These are phyloP conservation scores for Cystofilobasidium bisporidii DNA, from an alignment of 768 basidiomycete species.

Conservation along the genomic window DNA sequence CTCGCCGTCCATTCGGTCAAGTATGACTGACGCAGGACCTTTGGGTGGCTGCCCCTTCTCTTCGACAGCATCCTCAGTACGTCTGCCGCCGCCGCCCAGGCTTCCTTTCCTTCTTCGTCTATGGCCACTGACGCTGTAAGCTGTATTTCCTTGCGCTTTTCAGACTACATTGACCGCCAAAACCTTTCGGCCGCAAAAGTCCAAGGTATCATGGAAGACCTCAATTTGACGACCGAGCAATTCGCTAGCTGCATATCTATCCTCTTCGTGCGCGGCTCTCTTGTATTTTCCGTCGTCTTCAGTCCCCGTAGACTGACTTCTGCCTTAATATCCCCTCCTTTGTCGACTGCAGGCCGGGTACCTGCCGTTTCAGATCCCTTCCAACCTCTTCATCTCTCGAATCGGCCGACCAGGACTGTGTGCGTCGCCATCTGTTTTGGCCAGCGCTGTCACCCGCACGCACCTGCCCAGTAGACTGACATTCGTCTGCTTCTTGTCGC, in stretches of 20 bases:
- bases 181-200: slow-evolving; percentile 15
- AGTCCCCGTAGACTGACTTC: no score
- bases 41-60: no score
- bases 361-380: slow-evolving; percentile 29
- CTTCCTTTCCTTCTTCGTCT: slow-evolving; percentile 1
- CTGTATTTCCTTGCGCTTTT: no score
- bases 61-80: no score
- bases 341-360: slow-evolving; percentile 18
- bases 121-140: no score
- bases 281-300: no score
- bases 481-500: no score
- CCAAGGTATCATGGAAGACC: slow-evolving; percentile 33
- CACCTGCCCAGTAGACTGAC: no score
- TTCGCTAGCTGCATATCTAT: slow-evolving; percentile 34
- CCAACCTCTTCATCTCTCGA: slow-evolving; percentile 24
- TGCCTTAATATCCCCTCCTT: not conserved
- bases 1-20: no score
- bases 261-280: slow-evolving; percentile 35
- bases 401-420: slow-evolving; percentile 16
- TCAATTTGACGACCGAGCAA: slow-evolving; percentile 33
- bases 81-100: not conserved
- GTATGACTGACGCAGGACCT: no score
- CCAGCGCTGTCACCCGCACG: no score
- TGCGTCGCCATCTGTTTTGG: slow-evolving; percentile 2
- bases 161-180: slow-evolving; percentile 20